Evolutionary conservation across 1,284 basidiomycete species (phyloP).

Genomic region (Irpex sp.): DNA sequence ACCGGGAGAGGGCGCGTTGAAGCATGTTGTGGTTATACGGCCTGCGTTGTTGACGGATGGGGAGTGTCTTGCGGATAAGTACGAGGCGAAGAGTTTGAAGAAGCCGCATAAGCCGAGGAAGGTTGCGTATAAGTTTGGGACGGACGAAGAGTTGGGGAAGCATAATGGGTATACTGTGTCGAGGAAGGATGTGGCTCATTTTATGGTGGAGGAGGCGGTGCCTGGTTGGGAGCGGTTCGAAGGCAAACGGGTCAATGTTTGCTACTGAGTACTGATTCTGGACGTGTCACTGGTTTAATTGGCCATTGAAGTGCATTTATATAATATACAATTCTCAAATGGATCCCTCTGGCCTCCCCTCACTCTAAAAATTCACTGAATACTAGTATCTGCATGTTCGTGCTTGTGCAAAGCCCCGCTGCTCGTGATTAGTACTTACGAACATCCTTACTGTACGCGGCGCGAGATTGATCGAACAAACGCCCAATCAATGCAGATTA

Average conservation of each 20-base stretch:
- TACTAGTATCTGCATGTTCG: too few relatives aligned
- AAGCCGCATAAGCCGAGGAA: neutral
- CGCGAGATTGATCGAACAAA: too few relatives aligned
- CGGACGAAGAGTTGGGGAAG: slow-evolving; percentile 28
- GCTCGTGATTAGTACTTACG: too few relatives aligned
- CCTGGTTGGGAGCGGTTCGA: slow-evolving; percentile 49
- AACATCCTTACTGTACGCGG: too few relatives aligned
- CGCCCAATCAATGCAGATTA: too few relatives aligned
- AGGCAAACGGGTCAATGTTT: slow-evolving; percentile 42
- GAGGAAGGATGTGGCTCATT: slow-evolving; percentile 62
- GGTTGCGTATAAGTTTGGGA: slow-evolving; percentile 35
- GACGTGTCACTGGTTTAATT: too few relatives aligned
- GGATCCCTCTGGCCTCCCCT: too few relatives aligned
- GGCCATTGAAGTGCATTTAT: too few relatives aligned
- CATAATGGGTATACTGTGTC: slow-evolving; percentile 48
- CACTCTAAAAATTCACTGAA: too few relatives aligned
- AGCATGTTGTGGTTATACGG: slow-evolving; percentile 47
- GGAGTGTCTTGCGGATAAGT: slow-evolving; percentile 43
- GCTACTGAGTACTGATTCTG: too few relatives aligned
- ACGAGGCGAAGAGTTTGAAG: neutral
- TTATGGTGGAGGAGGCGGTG: slow-evolving; percentile 50
- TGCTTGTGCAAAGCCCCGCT: too few relatives aligned
- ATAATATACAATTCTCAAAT: too few relatives aligned
- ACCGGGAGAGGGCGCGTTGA: slow-evolving; percentile 35
- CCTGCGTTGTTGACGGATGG: slow-evolving; percentile 58